These are phyloP conservation scores for Camelina hispida DNA, from an alignment of 345 rosid species.

Conservation along the genomic window DNA sequence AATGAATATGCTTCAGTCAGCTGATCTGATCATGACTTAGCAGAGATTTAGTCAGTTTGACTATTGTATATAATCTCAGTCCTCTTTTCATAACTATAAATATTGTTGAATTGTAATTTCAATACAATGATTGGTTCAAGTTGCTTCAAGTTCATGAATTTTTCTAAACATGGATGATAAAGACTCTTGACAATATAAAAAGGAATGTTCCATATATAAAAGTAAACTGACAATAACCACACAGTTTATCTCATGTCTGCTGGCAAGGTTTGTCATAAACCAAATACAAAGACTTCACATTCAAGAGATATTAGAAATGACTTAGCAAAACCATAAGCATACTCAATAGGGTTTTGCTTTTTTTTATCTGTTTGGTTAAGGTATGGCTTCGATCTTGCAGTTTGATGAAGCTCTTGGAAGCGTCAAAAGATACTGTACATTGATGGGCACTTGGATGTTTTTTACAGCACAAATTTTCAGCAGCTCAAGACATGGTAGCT, in stretches of 20 bases:
- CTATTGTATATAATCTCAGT: neutral
- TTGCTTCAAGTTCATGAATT: neutral
- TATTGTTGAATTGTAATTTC: neutral
- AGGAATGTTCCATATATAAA: neutral
- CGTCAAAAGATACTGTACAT: neutral
- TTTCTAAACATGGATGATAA: neutral
- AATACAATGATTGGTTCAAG: neutral
- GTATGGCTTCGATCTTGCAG: neutral
- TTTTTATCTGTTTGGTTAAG: neutral
- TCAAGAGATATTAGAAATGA: neutral
- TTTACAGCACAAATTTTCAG: neutral
- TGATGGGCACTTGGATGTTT: neutral
- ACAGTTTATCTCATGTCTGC: neutral
- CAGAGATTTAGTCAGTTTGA: neutral
- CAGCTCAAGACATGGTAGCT: conserved; percentile 20
- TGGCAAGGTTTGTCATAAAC: neutral
- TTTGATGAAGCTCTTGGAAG: conserved; percentile 21
- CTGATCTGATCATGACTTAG: neutral
- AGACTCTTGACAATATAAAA: neutral
- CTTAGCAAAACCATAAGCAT: neutral
- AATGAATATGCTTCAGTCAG: neutral
- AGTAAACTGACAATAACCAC: neutral
- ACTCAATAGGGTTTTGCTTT: neutral
- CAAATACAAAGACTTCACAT: neutral
- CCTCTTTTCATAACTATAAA: neutral